Conservation (phyloP, 2,329 filamentous ascomycete genomes). For the Phyllosticta capitalensis region DNA sequence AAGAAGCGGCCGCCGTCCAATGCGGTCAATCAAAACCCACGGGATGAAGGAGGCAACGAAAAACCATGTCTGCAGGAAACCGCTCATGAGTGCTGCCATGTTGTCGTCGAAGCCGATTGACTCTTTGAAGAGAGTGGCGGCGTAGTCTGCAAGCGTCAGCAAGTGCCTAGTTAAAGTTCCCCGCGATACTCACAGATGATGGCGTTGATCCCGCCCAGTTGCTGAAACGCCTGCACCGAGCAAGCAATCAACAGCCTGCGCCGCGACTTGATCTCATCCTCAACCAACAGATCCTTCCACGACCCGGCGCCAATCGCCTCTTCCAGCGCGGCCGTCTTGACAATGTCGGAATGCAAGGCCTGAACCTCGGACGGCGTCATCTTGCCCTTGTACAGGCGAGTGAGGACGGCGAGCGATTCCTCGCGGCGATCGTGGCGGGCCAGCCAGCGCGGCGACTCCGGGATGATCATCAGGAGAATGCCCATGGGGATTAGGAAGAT, state of each 20-base stretch:
- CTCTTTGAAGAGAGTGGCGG: constrained; percentile 38
- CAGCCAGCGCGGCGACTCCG: constrained; percentile 37
- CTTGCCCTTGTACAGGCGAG: constrained; percentile 8
- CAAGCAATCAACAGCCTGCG: constrained; percentile 24
- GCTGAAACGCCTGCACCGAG: constrained; percentile 28
- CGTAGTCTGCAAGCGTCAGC: constrained; percentile 25
- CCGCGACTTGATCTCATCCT: constrained; percentile 25
- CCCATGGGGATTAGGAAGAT: constrained; percentile 34
- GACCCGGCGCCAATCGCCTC: constrained; percentile 24
- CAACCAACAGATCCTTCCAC: constrained; percentile 24
- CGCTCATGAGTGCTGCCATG: constrained; percentile 43
- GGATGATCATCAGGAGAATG: constrained; percentile 29
- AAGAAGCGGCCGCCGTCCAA: constrained; percentile 37
- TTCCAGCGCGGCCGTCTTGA: constrained; percentile 26
- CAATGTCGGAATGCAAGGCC: constrained; percentile 16
- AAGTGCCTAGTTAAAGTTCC: not conserved
- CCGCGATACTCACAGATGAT: constrained; percentile 27
- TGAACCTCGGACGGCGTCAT: not conserved
- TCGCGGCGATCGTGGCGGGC: constrained; percentile 30
- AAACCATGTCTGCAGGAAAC: constrained; percentile 42
- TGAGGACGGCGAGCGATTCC: constrained; percentile 26
- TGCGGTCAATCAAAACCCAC: constrained; percentile 39
- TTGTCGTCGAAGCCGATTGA: constrained; percentile 35
- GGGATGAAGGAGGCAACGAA: constrained; percentile 35
- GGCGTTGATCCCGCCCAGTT: constrained; percentile 42